A percentile compares a stretch with the other conserved stretches of the same genome.
Conservation (phyloP, 176 grass and related monocot genomes). For the Thinopyrum elongatum region DNA sequence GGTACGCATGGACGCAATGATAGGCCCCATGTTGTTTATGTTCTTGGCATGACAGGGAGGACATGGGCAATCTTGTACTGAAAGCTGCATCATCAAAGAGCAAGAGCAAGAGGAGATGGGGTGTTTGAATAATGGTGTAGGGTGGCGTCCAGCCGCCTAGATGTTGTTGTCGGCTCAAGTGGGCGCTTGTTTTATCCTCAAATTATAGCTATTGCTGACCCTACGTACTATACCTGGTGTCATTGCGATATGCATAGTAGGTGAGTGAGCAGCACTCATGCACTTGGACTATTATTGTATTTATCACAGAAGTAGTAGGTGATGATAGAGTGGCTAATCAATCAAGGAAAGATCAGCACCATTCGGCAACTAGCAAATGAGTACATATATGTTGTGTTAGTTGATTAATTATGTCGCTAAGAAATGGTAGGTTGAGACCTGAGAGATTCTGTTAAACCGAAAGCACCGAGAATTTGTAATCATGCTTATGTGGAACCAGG, state of each 20-base stretch:
- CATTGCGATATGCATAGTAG: neutral
- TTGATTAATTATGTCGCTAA: neutral
- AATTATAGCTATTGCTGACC: conserved; percentile 19
- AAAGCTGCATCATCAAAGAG: conserved; percentile 26
- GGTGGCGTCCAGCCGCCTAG: conserved; percentile 51
- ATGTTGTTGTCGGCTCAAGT: conserved; percentile 52
- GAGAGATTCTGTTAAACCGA: neutral
- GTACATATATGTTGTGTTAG: neutral
- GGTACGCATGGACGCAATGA: conserved; percentile 35
- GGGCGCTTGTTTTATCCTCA: neutral
- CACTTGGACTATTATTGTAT: no score
- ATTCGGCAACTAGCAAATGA: neutral
- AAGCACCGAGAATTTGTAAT: neutral
- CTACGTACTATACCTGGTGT: neutral
- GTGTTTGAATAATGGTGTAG: conserved; percentile 50
- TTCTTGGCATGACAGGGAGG: conserved; percentile 42
- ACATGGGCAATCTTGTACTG: conserved; percentile 34
- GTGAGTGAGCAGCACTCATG: no score
- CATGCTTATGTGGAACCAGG: neutral
- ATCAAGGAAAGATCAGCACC: neutral
- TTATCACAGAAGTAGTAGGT: neutral
- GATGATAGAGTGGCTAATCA: neutral
- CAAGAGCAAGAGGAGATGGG: conserved; percentile 20
- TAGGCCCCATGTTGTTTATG: conserved; percentile 49
- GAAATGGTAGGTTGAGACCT: neutral